Conservation (phyloP, 495 filamentous ascomycete genomes). For the Barbatosphaeria neglecta region DNA sequence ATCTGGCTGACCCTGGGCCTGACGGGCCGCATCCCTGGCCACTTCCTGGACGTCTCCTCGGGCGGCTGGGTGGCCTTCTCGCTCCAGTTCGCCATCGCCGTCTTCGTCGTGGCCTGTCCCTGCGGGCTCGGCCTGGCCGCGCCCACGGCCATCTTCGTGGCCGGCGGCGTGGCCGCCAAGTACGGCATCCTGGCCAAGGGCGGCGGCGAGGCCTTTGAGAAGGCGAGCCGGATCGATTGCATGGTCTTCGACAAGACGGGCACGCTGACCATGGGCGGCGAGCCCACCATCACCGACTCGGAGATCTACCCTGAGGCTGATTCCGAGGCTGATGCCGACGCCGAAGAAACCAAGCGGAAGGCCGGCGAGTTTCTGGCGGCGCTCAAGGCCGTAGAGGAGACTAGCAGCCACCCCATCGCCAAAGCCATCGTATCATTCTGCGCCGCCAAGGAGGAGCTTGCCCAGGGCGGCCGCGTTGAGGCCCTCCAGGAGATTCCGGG, state of each 20-base stretch:
- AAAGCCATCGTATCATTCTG: conserved; percentile 69
- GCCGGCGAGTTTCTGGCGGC: conserved; percentile 27
- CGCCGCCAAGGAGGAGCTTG: conserved; percentile 13
- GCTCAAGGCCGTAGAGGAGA: conserved; percentile 61
- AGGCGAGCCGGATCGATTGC: conserved; percentile 73
- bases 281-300: conserved; percentile 66
- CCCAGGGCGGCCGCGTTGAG: conserved; percentile 23
- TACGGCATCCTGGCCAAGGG: conserved; percentile 87
- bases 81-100: conserved; percentile 83
- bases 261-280: conserved; percentile 76
- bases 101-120: conserved; percentile 91
- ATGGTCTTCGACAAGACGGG: conserved; percentile 97
- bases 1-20: conserved; percentile 71
- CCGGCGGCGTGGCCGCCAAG: conserved; percentile 75
- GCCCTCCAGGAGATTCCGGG: conserved; percentile 67
- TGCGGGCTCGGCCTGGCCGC: conserved; percentile 88
- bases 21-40: conserved; percentile 50
- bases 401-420: conserved; percentile 78
- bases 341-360: conserved; percentile 8
- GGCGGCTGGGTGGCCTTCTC: conserved; percentile 84
- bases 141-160: conserved; percentile 88
- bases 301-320: conserved; percentile 36
- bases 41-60: conserved; percentile 52
- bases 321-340: conserved; percentile 11
- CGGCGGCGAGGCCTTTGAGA: conserved; percentile 93